Percentiles rank a stretch among this genome's conserved stretches.
Conservation (phyloP, 2,329 filamentous ascomycete species). For the Monosporascus sp. region DNA sequence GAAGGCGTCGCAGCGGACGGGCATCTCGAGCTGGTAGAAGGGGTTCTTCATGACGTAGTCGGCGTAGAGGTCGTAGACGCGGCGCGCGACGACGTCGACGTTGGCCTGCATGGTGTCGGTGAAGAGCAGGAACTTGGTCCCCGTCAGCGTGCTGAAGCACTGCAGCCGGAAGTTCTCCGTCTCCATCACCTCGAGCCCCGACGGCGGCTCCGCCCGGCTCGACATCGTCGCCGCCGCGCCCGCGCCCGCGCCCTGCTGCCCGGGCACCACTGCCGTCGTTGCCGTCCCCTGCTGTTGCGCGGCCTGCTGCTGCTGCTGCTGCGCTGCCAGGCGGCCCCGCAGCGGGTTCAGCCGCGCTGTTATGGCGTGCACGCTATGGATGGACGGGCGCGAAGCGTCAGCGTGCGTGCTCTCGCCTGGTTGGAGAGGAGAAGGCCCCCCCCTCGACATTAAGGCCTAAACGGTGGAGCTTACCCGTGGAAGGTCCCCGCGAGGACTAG, state of each 20-base stretch:
- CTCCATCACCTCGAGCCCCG: constrained; percentile 88
- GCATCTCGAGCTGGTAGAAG: constrained; percentile 98
- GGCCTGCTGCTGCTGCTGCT: constrained; percentile 17
- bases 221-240: constrained; percentile 22
- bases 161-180: constrained; percentile 91
- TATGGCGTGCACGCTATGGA: constrained; percentile 61
- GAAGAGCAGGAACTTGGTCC: constrained; percentile 92
- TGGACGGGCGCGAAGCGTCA: constrained; percentile 8
- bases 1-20: constrained; percentile 90
- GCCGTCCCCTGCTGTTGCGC: constrained; percentile 21
- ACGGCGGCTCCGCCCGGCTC: constrained; percentile 57
- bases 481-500: constrained; percentile 96
- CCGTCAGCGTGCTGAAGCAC: constrained; percentile 92
- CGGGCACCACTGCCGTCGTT: constrained; percentile 10
- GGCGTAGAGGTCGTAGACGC: constrained; percentile 89
- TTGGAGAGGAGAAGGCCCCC: constrained; percentile 7
- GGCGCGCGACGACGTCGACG: constrained; percentile 75
- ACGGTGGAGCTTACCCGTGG: constrained; percentile 62
- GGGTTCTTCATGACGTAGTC: constrained; percentile 99
- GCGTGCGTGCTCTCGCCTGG: constrained; percentile 6
- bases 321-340: constrained; percentile 14
- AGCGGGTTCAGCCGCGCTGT: constrained; percentile 59
- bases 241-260: not conserved
- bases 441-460: too few relatives aligned
- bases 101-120: constrained; percentile 86